These are phyloP conservation scores for Annona cherimola DNA, from an alignment of 164 flowering plant species.

Conservation along the genomic window DNA sequence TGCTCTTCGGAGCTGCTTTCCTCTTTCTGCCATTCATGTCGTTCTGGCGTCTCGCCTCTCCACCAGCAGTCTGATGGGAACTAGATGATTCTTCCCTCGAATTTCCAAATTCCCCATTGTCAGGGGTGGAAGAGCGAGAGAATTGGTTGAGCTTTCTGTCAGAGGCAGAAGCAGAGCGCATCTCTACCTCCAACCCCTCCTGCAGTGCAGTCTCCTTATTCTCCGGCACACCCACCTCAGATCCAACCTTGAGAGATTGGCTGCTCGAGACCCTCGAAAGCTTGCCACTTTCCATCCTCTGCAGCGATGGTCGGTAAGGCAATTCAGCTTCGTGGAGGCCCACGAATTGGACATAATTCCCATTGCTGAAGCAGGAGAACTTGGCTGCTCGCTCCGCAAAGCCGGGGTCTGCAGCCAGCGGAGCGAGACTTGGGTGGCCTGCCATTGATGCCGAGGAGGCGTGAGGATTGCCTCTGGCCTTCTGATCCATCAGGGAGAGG, in stretches of 20 bases:
- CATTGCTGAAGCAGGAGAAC: constrained; percentile 60
- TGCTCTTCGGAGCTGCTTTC: constrained; percentile 23
- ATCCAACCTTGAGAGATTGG: constrained; percentile 49
- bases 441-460: constrained; percentile 19
- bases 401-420: constrained; percentile 65
- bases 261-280: constrained; percentile 52
- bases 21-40: constrained; percentile 28
- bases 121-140: constrained; percentile 28
- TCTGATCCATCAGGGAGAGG: constrained; percentile 36
- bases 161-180: constrained; percentile 19
- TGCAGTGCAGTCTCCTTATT: constrained; percentile 15
- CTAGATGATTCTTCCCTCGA: constrained; percentile 20
- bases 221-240: constrained; percentile 25
- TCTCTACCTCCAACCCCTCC: constrained; percentile 20
- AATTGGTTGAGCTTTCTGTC: constrained; percentile 20
- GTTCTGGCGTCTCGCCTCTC: constrained; percentile 15
- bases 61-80: constrained; percentile 20
- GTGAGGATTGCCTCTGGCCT: constrained; percentile 26
- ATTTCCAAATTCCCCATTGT: constrained; percentile 17
- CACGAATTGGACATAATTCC: constrained; percentile 36
- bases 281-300: constrained; percentile 28
- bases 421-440: constrained; percentile 34
- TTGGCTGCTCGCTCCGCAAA: constrained; percentile 85
- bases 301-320: constrained; percentile 20
- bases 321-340: constrained; percentile 32